Percentiles rank a stretch among this genome's conserved stretches.
These are phyloP conservation scores for Xylaria scruposa DNA, from an alignment of 495 filamentous ascomycete genomes.

Conservation along the genomic window DNA sequence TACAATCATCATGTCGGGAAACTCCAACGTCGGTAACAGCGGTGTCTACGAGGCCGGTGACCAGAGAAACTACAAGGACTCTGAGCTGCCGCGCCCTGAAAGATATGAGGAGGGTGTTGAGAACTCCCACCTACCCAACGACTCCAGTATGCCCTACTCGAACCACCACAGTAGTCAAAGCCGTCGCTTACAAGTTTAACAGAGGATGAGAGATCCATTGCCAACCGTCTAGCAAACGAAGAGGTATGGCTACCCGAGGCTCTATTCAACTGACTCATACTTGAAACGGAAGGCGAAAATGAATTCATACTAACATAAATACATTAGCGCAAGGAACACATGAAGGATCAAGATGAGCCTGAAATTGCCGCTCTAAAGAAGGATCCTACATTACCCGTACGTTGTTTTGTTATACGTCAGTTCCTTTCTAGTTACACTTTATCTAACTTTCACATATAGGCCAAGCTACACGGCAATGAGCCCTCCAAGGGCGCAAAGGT, in stretches of 20 bases:
- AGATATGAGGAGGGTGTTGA: slow-evolving; percentile 72
- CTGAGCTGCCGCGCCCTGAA: slow-evolving; percentile 56
- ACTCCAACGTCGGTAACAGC: slow-evolving; percentile 51
- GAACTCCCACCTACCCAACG: slow-evolving; percentile 69
- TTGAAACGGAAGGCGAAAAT: not conserved
- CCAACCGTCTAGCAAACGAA: slow-evolving; percentile 74
- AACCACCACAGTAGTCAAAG: not conserved
- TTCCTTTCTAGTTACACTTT: not conserved
- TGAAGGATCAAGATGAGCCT: slow-evolving; percentile 46
- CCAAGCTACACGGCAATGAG: slow-evolving; percentile 67
- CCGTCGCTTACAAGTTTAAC: slow-evolving; percentile 9
- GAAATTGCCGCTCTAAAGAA: slow-evolving; percentile 66
- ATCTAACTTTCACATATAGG: slow-evolving; percentile 45
- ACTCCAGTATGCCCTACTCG: slow-evolving; percentile 65
- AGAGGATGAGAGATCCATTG: slow-evolving; percentile 84
- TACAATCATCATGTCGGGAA: slow-evolving; percentile 42
- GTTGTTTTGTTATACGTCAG: slow-evolving; percentile 28
- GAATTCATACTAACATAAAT: slow-evolving; percentile 23
- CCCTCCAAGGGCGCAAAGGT: slow-evolving; percentile 72
- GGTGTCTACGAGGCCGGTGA: slow-evolving; percentile 63
- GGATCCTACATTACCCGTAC: slow-evolving; percentile 72
- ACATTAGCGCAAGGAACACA: slow-evolving; percentile 49
- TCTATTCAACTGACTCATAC: not conserved
- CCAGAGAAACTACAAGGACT: slow-evolving; percentile 68
- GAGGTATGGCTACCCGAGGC: slow-evolving; percentile 40